Percentiles rank a stretch among this genome's conserved stretches.
Conservation (phyloP, 805 yeast species). For the Torulaspora microellipsoides region DNA sequence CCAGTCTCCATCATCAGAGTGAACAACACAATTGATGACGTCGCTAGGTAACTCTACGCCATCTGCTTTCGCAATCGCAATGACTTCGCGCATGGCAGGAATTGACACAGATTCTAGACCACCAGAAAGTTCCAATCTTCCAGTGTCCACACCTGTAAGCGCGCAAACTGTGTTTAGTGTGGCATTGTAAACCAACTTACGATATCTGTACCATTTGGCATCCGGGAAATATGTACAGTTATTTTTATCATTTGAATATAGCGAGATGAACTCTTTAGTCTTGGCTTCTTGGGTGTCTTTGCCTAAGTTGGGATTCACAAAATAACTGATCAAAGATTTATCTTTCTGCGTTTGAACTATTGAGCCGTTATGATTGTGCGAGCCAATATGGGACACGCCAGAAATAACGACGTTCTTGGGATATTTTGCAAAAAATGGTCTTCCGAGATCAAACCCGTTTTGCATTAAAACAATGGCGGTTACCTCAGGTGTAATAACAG, state of each 20-base stretch:
- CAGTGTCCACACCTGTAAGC: conserved; percentile 54
- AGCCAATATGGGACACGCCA: conserved; percentile 60
- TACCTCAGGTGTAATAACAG: conserved; percentile 42
- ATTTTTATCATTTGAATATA: conserved; percentile 46
- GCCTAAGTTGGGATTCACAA: conserved; percentile 38
- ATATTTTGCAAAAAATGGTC: conserved; percentile 45
- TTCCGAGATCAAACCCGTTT: conserved; percentile 60
- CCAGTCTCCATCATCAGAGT: conserved; percentile 54
- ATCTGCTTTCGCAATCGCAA: conserved; percentile 63
- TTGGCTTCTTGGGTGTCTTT: conserved; percentile 26
- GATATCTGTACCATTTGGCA: conserved; percentile 54
- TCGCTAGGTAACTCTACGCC: conserved; percentile 51
- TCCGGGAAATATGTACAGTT: conserved; percentile 39
- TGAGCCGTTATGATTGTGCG: conserved; percentile 44
- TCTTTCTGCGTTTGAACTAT: conserved; percentile 48
- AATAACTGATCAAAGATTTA: conserved; percentile 43
- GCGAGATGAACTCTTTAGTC: conserved; percentile 41
- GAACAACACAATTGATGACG: conserved; percentile 47
- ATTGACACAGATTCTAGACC: conserved; percentile 38
- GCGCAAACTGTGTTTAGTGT: conserved; percentile 60
- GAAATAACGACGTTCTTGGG: conserved; percentile 51
- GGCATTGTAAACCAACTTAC: conserved; percentile 66
- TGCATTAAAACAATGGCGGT: conserved; percentile 54
- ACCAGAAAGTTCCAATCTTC: conserved; percentile 46
- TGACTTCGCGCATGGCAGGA: conserved; percentile 68